These are phyloP conservation scores for Smallanthus sonchifolius DNA, from an alignment of 129 eudicot genomes.

Conservation along the genomic window DNA sequence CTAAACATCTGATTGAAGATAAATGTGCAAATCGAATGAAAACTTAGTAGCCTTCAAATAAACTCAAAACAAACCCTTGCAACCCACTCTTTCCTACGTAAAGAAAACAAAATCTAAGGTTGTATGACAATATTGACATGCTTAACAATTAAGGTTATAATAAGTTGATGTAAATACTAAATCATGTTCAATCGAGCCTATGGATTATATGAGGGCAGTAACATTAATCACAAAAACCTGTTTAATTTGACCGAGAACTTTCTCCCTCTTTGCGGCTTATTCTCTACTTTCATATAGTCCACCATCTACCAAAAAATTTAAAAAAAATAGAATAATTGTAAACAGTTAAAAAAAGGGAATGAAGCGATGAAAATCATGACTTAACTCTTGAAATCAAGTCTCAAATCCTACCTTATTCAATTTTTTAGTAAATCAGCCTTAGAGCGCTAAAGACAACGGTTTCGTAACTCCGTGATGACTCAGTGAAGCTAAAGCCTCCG, in stretches of 20 bases:
- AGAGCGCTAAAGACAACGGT: constrained; percentile 51
- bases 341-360: neutral
- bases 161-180: neutral
- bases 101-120: neutral
- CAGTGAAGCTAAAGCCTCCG: constrained; percentile 45
- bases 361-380: neutral
- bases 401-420: constrained; percentile 55
- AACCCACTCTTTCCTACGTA: too few species aligned
- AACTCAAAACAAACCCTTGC: too few species aligned
- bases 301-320: constrained; percentile 61
- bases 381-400: neutral
- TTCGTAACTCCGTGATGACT: constrained; percentile 73
- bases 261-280: constrained; percentile 58
- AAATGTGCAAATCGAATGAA: too few species aligned
- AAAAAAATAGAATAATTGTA: neutral
- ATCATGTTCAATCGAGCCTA: neutral
- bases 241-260: constrained; percentile 55
- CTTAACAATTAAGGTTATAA: neutral
- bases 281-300: constrained; percentile 66
- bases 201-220: neutral
- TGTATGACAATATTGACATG: neutral
- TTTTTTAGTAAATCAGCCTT: constrained; percentile 48
- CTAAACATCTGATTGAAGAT: too few species aligned
- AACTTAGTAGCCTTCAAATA: too few species aligned
- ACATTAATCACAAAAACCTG: constrained; percentile 35